Evolutionary conservation across 495 filamentous ascomycete species (phyloP), one percentile per base, ranked within the genome.

Genomic region (Sordaria brevicollis): DNA sequence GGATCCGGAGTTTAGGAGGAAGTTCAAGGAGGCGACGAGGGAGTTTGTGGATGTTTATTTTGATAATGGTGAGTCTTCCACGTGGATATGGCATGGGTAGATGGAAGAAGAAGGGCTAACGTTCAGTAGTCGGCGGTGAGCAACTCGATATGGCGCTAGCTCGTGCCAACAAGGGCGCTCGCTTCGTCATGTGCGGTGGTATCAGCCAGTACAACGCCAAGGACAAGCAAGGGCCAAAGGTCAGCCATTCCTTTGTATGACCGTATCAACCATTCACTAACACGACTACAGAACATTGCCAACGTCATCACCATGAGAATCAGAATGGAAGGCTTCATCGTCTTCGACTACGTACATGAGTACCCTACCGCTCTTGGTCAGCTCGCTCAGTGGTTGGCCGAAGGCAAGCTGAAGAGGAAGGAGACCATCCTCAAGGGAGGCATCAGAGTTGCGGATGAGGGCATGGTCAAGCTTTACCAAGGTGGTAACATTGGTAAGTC

Each of bases 11-110:
- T 93, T 92, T 71, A 76, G 77, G 67, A 68, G 84, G 66, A 84
- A 90, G 66, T 83, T 92, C 49, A 79, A 73, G 68, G 81, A 82
- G 72, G 88, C 82, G 11, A 91, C 90, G 19, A 86, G 88, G 2
- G 70, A 85, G 0, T 88, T 79, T 71, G 88, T 91, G 17, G 87
- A 92, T 73, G 85, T 91, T 15, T 91, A 84, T 71, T 90, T 85
- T 72, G 90, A 91, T 70, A 91, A 91, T 76, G 89, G 78, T 79
- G 37, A 74, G 78, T 67, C 6, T 7, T 13, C 13, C 25, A 6
- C 1, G 17, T 35, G 2, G 19, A 11, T 1, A 29, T 25, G 33
- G 21, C n/a, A 3, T 5, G 4, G 39, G 31, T 5, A 6, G 19
- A 2, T 4, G 10, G 1, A 35, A 69, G 70, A 65, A 68, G 67